A percentile compares a stretch with the other conserved stretches of the same genome.
Conservation (phyloP, 1,284 basidiomycete genomes). For the Volvariella surrecta region DNA sequence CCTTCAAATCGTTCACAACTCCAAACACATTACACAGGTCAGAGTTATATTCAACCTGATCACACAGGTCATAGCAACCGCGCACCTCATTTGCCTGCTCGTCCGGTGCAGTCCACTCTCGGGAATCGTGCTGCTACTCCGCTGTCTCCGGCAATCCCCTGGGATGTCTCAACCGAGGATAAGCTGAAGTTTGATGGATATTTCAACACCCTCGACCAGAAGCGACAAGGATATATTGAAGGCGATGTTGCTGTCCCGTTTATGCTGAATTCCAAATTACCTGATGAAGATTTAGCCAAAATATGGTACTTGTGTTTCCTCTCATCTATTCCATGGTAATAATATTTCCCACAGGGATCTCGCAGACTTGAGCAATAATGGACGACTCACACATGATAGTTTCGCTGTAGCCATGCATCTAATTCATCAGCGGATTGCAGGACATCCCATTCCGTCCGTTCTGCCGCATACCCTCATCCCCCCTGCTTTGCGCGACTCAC, state of each 20-base stretch:
- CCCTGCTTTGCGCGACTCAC: slow-evolving; percentile 57
- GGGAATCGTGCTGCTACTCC: slow-evolving; percentile 16
- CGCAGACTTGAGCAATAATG: slow-evolving; percentile 86
- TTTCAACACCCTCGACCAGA: slow-evolving; percentile 79
- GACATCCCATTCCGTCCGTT: slow-evolving; percentile 70
- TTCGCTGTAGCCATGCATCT: slow-evolving; percentile 97
- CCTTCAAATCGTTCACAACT: slow-evolving; percentile 25
- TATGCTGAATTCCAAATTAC: slow-evolving; percentile 87
- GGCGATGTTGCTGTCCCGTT: slow-evolving; percentile 95
- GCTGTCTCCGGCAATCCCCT: slow-evolving; percentile 31
- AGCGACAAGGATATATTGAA: slow-evolving; percentile 78
- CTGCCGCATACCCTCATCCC: slow-evolving; percentile 78
- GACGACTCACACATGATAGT: slow-evolving; percentile 82
- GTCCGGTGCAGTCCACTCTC: slow-evolving; percentile 28
- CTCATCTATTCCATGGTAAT: slow-evolving; percentile 5
- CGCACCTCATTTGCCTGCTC: slow-evolving; percentile 31
- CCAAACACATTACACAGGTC: slow-evolving; percentile 61
- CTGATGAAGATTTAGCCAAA: slow-evolving; percentile 79
- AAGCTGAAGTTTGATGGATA: slow-evolving; percentile 77
- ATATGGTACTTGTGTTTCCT: slow-evolving; percentile 63
- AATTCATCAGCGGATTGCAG: slow-evolving; percentile 82
- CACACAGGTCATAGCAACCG: slow-evolving; percentile 26
- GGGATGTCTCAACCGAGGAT: slow-evolving; percentile 84
- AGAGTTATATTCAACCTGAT: slow-evolving; percentile 32
- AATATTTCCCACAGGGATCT: slow-evolving; percentile 68